These are phyloP conservation scores for Tolypocladium paradoxum DNA, from an alignment of 2,329 filamentous ascomycete genomes.

Conservation along the genomic window DNA sequence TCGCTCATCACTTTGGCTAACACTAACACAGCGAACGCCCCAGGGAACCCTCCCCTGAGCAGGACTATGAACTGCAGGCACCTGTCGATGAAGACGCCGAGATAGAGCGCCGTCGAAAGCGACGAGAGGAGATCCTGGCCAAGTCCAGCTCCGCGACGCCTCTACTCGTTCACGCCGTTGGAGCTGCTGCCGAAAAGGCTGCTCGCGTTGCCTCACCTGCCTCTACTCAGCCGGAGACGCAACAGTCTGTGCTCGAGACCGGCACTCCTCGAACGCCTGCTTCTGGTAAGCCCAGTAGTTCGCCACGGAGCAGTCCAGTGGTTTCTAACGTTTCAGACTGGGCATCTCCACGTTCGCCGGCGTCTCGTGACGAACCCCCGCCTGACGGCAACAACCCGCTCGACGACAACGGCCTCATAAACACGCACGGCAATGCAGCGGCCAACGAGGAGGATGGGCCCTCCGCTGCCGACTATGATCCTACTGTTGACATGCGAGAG, in stretches of 20 bases:
- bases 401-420: constrained; percentile 58
- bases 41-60: constrained; percentile 22
- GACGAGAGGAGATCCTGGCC: constrained; percentile 74
- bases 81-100: constrained; percentile 71
- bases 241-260: constrained; percentile 17
- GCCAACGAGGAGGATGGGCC: constrained; percentile 53
- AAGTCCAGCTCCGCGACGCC: constrained; percentile 69
- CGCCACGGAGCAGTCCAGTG: not conserved
- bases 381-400: constrained; percentile 51
- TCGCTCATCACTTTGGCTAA: not conserved
- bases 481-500: constrained; percentile 78
- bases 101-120: constrained; percentile 74
- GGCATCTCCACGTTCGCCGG: constrained; percentile 31
- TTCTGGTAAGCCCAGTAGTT: constrained; percentile 30
- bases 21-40: constrained; percentile 1
- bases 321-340: constrained; percentile 20
- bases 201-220: constrained; percentile 42
- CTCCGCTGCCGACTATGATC: constrained; percentile 90
- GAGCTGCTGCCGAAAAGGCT: constrained; percentile 49
- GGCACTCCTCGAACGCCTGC: constrained; percentile 34
- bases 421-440: constrained; percentile 38
- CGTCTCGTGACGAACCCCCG: constrained; percentile 41
- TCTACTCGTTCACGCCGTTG: constrained; percentile 64
- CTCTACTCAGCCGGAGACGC: constrained; percentile 34
- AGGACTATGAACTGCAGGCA: constrained; percentile 42